A percentile compares a stretch with the other conserved stretches of the same genome.
Conservation (phyloP, 2,329 filamentous ascomycete species). For the Rosellinia necatrix region DNA sequence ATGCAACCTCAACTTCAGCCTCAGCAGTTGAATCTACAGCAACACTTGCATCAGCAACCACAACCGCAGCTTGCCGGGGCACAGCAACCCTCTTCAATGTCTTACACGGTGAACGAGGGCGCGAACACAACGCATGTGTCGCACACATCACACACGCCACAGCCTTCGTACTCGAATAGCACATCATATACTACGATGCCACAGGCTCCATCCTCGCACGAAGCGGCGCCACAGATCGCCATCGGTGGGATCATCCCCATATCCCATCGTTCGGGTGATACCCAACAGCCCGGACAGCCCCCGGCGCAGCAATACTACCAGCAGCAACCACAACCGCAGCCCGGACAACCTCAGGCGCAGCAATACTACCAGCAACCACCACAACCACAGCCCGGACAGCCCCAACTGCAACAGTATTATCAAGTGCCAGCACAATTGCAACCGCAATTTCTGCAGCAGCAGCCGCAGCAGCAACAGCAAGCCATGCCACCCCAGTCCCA, state of each 20-base stretch:
- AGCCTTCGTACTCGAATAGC: slow-evolving; percentile 12
- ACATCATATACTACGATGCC: slow-evolving; percentile 3
- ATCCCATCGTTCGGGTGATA: slow-evolving; percentile 2
- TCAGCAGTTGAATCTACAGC: slow-evolving; percentile 1
- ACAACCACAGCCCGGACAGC: background rate
- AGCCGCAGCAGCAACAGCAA: slow-evolving; percentile 12
- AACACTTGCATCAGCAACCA: slow-evolving; percentile 10
- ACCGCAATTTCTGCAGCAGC: slow-evolving; percentile 7
- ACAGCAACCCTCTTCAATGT: slow-evolving; percentile 19
- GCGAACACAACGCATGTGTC: background rate
- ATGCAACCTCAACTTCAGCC: slow-evolving; percentile 8
- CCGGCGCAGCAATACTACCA: background rate
- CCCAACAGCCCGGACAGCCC: background rate
- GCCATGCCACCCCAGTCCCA: slow-evolving; percentile 7
- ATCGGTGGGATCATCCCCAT: slow-evolving; percentile 13
- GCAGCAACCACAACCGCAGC: background rate
- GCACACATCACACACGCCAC: slow-evolving; percentile 10
- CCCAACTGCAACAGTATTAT: slow-evolving; percentile 3
- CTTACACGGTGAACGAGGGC: slow-evolving; percentile 23
- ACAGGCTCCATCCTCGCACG: slow-evolving; percentile 26
- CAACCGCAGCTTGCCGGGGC: background rate
- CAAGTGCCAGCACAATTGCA: slow-evolving; percentile 6
- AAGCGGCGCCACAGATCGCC: background rate
- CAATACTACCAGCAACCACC: background rate
- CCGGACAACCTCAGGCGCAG: background rate